These are phyloP conservation scores for Nothopassalora personata DNA, from an alignment of 2,329 filamentous ascomycete species.

Conservation along the genomic window DNA sequence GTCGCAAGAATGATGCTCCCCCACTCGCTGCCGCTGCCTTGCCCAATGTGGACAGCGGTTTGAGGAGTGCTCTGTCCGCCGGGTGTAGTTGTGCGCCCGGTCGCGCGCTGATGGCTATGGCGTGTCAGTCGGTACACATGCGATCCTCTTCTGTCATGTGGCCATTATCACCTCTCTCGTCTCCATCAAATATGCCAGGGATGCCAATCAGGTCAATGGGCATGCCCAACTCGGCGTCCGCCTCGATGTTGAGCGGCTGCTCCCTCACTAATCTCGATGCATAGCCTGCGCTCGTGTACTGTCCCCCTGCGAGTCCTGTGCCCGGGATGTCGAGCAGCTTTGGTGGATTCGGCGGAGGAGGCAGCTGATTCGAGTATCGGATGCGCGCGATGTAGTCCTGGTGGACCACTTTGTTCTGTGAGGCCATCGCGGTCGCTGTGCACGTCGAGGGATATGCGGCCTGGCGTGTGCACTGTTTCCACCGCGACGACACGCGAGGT, in stretches of 20 bases:
- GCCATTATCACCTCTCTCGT: slow-evolving; percentile 73
- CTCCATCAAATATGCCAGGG: slow-evolving; percentile 88
- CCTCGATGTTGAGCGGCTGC: slow-evolving; percentile 92
- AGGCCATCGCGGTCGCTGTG: slow-evolving; percentile 18
- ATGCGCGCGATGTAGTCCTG: slow-evolving; percentile 98
- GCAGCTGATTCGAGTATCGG: slow-evolving; percentile 90
- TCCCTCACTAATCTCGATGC: slow-evolving; percentile 83
- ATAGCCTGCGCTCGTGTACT: slow-evolving; percentile 87
- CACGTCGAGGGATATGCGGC: background rate
- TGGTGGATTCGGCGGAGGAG: slow-evolving; percentile 86
- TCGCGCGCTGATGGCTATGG: slow-evolving; percentile 55
- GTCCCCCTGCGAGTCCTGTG: slow-evolving; percentile 75
- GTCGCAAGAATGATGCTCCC: slow-evolving; percentile 85
- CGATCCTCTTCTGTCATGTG: background rate
- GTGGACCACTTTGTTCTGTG: slow-evolving; percentile 50
- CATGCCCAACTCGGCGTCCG: slow-evolving; percentile 97
- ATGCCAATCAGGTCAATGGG: slow-evolving; percentile 91
- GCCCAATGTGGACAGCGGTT: slow-evolving; percentile 76
- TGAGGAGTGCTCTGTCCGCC: slow-evolving; percentile 75
- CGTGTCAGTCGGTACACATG: slow-evolving; percentile 9
- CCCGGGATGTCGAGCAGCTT: slow-evolving; percentile 97
- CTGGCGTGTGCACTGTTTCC: background rate
- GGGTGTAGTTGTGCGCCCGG: slow-evolving; percentile 70
- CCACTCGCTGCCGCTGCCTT: slow-evolving; percentile 72
- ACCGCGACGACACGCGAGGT: background rate